Percentiles rank a stretch among this genome's conserved stretches.
phyloP scores from a whole-genome alignment of 2,329 filamentous ascomycete species.

The Whalleya microplaca region DNA sequence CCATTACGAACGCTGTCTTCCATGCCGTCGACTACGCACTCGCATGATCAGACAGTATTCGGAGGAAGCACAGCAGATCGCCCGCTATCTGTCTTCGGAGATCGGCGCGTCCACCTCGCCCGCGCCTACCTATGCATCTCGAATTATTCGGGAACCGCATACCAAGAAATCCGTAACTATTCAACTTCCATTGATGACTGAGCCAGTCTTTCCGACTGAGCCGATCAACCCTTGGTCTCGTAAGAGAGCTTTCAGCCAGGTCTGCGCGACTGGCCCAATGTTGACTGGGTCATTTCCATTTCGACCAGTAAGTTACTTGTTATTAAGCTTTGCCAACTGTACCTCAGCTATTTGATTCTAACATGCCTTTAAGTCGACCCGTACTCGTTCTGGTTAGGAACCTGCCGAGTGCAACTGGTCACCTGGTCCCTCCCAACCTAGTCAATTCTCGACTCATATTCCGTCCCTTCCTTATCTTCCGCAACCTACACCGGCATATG shows the following conservation, averaged over 20 bases:
- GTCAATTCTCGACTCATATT: too few species aligned
- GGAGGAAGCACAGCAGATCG: background rate
- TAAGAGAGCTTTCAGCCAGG: conserved; percentile 7
- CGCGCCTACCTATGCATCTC: background rate
- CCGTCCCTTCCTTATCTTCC: background rate
- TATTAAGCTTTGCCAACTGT: background rate
- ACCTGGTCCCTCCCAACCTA: background rate
- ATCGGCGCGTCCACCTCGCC: background rate
- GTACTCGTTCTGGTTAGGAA: conserved; percentile 16
- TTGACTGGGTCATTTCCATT: background rate
- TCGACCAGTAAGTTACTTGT: conserved; percentile 7
- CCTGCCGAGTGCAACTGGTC: conserved; percentile 3
- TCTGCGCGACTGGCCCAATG: background rate
- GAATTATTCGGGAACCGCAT: conserved; percentile 5
- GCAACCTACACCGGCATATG: background rate
- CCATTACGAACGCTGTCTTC: conserved; percentile 4
- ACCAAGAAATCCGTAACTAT: conserved; percentile 13
- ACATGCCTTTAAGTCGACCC: conserved; percentile 3
- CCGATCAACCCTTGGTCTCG: background rate
- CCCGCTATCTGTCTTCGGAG: background rate
- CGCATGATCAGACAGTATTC: background rate
- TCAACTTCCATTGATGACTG: conserved; percentile 3
- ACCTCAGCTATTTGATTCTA: conserved; percentile 2
- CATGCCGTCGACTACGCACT: conserved; percentile 1
- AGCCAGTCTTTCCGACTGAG: conserved; percentile 6